Percentiles rank a stretch among this genome's conserved stretches.
Evolutionary conservation across 257 asterid genomes (phyloP).

Genomic region (Nicotiana knightiana): DNA sequence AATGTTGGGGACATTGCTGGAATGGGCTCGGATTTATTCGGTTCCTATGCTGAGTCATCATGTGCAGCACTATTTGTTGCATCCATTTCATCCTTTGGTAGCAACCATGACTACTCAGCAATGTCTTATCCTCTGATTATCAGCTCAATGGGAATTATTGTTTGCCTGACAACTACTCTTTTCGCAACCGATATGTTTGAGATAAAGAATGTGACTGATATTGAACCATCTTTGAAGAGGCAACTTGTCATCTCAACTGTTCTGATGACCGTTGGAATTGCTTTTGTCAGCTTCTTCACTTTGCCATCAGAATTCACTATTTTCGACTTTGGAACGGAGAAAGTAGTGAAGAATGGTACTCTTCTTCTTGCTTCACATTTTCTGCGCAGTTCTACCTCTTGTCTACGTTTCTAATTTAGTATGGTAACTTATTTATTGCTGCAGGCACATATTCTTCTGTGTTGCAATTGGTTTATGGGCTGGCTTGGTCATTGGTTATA

Average conservation of each 20-base stretch:
- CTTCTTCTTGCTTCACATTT: background rate
- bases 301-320: constrained; percentile 52
- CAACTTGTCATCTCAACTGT: constrained; percentile 52
- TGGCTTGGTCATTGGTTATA: constrained; percentile 48
- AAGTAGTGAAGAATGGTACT: constrained; percentile 40
- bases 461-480: constrained; percentile 63
- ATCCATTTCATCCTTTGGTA: constrained; percentile 55
- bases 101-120: constrained; percentile 40
- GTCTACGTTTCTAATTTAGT: background rate
- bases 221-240: constrained; percentile 50
- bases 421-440: background rate
- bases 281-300: constrained; percentile 35
- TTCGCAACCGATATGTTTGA: constrained; percentile 44
- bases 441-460: constrained; percentile 54
- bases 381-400: background rate
- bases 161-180: constrained; percentile 45
- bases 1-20: constrained; percentile 68
- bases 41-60: constrained; percentile 61
- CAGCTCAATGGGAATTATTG: constrained; percentile 47
- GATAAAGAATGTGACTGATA: constrained; percentile 37
- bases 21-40: constrained; percentile 57
- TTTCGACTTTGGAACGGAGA: constrained; percentile 38
- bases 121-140: constrained; percentile 48
- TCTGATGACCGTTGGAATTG: constrained; percentile 47
- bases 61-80: constrained; percentile 60